These are phyloP conservation scores for Amborella trichopoda DNA, from an alignment of 164 flowering plant species.

Conservation along the genomic window DNA sequence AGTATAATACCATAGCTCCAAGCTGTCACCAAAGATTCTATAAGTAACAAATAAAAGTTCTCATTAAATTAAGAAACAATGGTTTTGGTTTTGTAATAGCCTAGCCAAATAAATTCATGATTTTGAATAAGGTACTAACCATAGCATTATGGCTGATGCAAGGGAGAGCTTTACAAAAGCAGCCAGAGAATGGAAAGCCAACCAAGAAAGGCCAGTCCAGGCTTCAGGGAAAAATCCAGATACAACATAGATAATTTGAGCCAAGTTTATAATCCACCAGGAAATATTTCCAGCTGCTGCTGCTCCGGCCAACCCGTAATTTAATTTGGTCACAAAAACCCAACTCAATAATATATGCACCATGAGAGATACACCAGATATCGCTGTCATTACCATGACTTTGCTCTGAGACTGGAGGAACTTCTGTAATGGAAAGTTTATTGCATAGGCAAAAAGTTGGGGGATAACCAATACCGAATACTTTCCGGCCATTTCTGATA, in stretches of 20 bases:
- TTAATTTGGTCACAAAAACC: conserved; percentile 28
- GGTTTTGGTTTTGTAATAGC: too few relatives aligned
- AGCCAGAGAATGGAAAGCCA: conserved; percentile 44
- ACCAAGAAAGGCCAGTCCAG: conserved; percentile 16
- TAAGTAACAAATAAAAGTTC: not conserved
- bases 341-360: conserved; percentile 30
- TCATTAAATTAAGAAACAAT: not conserved
- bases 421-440: conserved; percentile 31
- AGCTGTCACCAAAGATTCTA: conserved; percentile 16
- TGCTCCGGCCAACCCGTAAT: conserved; percentile 33
- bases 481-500: conserved; percentile 22
- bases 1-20: conserved; percentile 32
- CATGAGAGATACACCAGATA: conserved; percentile 19
- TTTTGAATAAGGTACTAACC: conserved; percentile 17
- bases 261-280: conserved; percentile 45
- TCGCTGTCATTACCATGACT: conserved; percentile 30
- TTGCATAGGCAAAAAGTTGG: conserved; percentile 22
- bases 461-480: conserved; percentile 32
- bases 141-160: conserved; percentile 61
- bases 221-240: conserved; percentile 27
- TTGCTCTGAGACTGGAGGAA: conserved; percentile 39
- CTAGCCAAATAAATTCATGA: not conserved
- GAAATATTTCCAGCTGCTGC: conserved; percentile 30
- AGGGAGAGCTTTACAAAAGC: conserved; percentile 41
- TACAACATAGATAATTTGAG: conserved; percentile 22